Conservation (phyloP, 176 grass and related monocot genomes). For the Ananas comosus region DNA sequence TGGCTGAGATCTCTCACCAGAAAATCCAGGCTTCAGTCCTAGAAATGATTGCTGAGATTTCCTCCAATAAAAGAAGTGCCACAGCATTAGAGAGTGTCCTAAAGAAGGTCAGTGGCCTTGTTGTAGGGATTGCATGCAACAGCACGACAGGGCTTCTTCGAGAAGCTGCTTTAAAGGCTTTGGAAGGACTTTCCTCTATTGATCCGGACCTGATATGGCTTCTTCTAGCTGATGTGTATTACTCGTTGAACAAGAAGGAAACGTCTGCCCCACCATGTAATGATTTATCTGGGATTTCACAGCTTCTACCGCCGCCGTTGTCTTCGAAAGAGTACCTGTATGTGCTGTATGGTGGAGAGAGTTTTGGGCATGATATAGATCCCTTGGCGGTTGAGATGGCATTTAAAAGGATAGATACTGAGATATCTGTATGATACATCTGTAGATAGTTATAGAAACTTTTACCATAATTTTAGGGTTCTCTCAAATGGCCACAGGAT, state of each 20-base stretch:
- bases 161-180: conserved; percentile 60
- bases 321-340: conserved; percentile 65
- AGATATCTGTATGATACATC: background rate
- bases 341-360: conserved; percentile 60
- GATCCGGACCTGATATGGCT: conserved; percentile 91
- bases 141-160: conserved; percentile 34
- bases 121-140: conserved; percentile 81
- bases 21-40: conserved; percentile 81
- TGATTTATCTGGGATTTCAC: conserved; percentile 37
- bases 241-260: conserved; percentile 56
- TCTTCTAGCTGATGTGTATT: conserved; percentile 77
- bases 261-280: conserved; percentile 24
- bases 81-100: conserved; percentile 60
- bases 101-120: conserved; percentile 79
- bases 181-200: conserved; percentile 53
- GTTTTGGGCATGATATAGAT: conserved; percentile 61
- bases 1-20: conserved; percentile 85
- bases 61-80: conserved; percentile 47
- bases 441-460: background rate
- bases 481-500: background rate
- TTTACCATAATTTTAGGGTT: background rate
- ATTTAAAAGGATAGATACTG: conserved; percentile 8
- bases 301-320: conserved; percentile 54
- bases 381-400: conserved; percentile 28
- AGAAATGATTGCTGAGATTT: conserved; percentile 65